Base-by-base conservation (phyloP, 2,329 filamentous ascomycete genomes). In the Penicillium sp. region DNA sequence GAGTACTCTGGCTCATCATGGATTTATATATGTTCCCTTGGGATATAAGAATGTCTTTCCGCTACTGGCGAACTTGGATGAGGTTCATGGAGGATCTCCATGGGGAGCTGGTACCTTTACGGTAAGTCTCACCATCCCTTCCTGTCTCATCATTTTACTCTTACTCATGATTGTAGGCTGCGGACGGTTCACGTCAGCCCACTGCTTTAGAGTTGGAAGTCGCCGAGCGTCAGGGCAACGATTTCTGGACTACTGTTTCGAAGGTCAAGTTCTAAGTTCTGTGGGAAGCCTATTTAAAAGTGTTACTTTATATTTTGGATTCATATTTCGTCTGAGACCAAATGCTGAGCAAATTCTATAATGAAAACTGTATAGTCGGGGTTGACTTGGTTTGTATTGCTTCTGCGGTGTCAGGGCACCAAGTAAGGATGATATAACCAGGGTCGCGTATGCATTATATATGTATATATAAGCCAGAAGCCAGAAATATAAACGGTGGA, bases 101-200 rank as follows among this genome's bases (percentile, higher is more conserved):
- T 99, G 95, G 95, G 95, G 93, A 69, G 93, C 93, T 33, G 95
- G 95, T 72, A 96, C 93, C 63, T 96, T 96, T 68, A 82, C 93
- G 60, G 86, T 83, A 79, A 73, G 81, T 33, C 31, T 31, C 29
- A 13, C 3, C 29, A 31, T 31, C 29, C 29, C 11, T 7, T 72
- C 4, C 27, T 14, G 3, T 31, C 10, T 10, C n/a, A 10, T 13
- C 9, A 42, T 11, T 7, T 42, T 16, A n/a, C 22, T 29, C 14
- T 42, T 16, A n/a, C 22, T 29, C 14, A 19, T 29, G 22, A 26
- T 21, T 42, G 37, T 57, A 83, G 81, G 81, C 74, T 59, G 81
- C 72, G 58, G 91, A 97, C 68, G 95, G 95, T 67, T 91, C 88
- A 57, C 89, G 95, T 71, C 88, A 93, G 82, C 95, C 95, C 49